Evolutionary conservation across 495 filamentous ascomycete genomes (phyloP), one percentile per base, ranked within the genome.

Genomic region (Hypoxylon cercidicola): DNA sequence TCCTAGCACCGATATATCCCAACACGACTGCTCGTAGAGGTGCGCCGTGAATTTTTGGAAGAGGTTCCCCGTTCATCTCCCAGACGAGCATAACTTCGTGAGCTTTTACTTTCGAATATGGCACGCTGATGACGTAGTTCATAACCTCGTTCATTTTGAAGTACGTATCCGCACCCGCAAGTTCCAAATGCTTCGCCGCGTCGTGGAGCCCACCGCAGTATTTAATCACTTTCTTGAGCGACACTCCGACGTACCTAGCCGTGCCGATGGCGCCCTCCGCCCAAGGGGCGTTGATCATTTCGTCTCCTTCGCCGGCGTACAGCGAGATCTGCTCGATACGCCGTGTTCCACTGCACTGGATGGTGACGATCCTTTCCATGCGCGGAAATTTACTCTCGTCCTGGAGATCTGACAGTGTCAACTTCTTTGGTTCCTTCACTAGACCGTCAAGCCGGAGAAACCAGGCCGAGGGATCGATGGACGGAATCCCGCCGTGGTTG

Each of bases 281-380:
- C 86, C 84, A 87, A 6, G 88, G 88, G 0, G 88, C 87, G 43
- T 90, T 87, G 56, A 87, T 86, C 35, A 90, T 78, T 62, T 90
- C 88, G 54, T 89, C 87, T 12, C 88, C 88, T 39, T 90, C 84
- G 25, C 88, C 88, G 3, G 82, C 79, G 68, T 89, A 90, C 28
- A 82, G 53, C 39, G 63, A 55, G 49, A 90, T 90, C 62, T 90
- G 88, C 71, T 90, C 88, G 44, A 89, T 84, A 0, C 87, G 82
- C 12, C 87, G 82, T 4, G 87, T 90, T n/a, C 87, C 88, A 9
- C 81, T 85, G 74, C 88, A 91, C 57, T 90, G 88, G 1, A 91
- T 85, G 0, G 86, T 87, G 1, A 87, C 81, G 0, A 80, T 68
- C 45, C 80, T 84, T 44, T 78, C 75, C 68, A 83, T 78, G 0